Percentiles rank a stretch among this genome's conserved stretches.
Evolutionary conservation across 805 yeast genomes (phyloP).

Genomic region (Vanderwaltozyma yarrowii): DNA sequence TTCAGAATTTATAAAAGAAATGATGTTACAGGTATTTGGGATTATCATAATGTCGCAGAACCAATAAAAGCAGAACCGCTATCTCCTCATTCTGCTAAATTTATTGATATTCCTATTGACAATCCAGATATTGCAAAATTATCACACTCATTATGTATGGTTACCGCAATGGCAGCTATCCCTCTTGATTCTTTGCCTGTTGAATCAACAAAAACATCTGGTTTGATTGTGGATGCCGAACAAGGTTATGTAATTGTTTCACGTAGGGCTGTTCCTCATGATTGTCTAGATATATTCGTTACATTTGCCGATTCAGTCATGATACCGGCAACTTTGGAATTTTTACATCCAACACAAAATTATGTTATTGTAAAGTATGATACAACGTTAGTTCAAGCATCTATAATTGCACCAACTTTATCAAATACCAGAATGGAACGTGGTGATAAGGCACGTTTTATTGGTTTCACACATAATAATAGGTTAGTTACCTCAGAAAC

Average conservation of each 20-base stretch:
- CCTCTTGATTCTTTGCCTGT: conserved; percentile 69
- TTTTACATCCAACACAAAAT: conserved; percentile 79
- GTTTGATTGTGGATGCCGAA: conserved; percentile 71
- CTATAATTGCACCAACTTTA: conserved; percentile 58
- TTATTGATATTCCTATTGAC: conserved; percentile 57
- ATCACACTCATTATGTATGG: conserved; percentile 61
- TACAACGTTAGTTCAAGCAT: conserved; percentile 61
- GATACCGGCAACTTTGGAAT: conserved; percentile 70
- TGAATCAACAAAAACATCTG: conserved; percentile 53
- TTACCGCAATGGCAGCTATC: conserved; percentile 52
- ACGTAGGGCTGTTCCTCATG: conserved; percentile 73
- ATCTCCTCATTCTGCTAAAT: conserved; percentile 54
- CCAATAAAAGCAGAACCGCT: conserved; percentile 47
- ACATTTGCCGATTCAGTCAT: conserved; percentile 80
- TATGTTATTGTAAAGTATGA: conserved; percentile 80
- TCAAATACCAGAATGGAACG: conserved; percentile 47
- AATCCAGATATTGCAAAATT: conserved; percentile 42
- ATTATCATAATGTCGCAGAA: conserved; percentile 38
- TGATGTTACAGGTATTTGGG: conserved; percentile 50
- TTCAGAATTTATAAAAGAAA: conserved; percentile 61
- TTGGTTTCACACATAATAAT: conserved; percentile 67
- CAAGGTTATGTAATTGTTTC: conserved; percentile 75
- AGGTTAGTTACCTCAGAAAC: conserved; percentile 68
- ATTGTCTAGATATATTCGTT: conserved; percentile 55
- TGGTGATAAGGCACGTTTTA: conserved; percentile 68